Evolutionary conservation across 345 rosid genomes (phyloP).

Genomic region (Hibiscus trionum): DNA sequence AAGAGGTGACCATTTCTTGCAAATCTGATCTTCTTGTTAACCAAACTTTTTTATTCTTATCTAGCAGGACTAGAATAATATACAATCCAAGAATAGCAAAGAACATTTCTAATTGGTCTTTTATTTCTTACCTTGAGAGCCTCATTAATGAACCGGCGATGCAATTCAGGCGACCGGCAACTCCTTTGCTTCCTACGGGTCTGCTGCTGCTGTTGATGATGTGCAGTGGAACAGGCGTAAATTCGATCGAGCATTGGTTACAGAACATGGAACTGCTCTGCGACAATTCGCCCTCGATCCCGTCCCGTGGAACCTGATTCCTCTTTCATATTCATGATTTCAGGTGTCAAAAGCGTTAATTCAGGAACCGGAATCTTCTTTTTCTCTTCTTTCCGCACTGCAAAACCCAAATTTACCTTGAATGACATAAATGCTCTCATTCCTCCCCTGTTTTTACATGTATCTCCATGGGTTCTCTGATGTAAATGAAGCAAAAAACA

Average conservation of each 20-base stretch:
- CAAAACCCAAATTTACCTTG: slow-evolving; percentile 23
- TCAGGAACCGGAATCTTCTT: slow-evolving; percentile 28
- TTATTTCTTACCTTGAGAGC: slow-evolving; percentile 56
- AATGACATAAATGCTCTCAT: slow-evolving; percentile 34
- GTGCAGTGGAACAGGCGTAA: slow-evolving; percentile 25
- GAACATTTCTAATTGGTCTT: not conserved
- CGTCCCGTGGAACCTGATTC: slow-evolving; percentile 40
- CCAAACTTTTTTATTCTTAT: too few relatives aligned
- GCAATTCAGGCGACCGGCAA: slow-evolving; percentile 93
- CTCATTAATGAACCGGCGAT: slow-evolving; percentile 75
- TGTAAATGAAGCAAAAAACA: not conserved
- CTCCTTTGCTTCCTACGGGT: slow-evolving; percentile 76
- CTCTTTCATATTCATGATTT: slow-evolving; percentile 44
- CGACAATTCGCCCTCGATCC: slow-evolving; percentile 37
- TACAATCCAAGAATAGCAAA: not conserved
- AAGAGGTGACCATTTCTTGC: too few relatives aligned
- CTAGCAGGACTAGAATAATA: not conserved
- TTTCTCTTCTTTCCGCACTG: slow-evolving; percentile 25
- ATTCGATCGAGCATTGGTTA: slow-evolving; percentile 26
- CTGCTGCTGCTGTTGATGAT: slow-evolving; percentile 32
- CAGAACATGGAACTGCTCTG: slow-evolving; percentile 32
- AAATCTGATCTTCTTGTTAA: too few relatives aligned
- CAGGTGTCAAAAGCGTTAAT: slow-evolving; percentile 48
- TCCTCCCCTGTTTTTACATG: slow-evolving; percentile 25
- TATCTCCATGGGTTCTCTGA: slow-evolving; percentile 44